phyloP scores from a whole-genome alignment of 1,284 basidiomycete genomes.

The Macrocybe sp. region DNA sequence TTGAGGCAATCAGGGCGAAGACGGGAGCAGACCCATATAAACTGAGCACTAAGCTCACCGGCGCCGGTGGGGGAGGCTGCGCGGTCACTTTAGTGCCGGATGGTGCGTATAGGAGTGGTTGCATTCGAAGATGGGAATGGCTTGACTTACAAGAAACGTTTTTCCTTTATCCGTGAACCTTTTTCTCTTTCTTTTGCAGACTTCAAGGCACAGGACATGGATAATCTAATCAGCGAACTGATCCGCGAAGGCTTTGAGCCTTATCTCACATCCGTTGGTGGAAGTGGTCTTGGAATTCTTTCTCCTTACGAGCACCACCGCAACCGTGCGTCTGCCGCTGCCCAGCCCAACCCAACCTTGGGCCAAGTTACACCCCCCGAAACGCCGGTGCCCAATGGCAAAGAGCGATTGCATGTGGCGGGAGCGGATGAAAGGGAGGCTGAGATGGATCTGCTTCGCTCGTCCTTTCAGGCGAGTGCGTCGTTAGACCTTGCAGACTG shows the following conservation, averaged over 20 bases:
- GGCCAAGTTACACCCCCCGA: constrained; percentile 50
- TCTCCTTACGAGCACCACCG: constrained; percentile 52
- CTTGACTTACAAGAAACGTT: constrained; percentile 7
- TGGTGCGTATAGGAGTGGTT: constrained; percentile 37
- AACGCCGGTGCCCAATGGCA: constrained; percentile 32
- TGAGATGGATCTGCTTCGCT: constrained; percentile 31
- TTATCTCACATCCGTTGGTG: constrained; percentile 91
- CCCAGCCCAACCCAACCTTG: constrained; percentile 16
- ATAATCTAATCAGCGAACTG: constrained; percentile 56
- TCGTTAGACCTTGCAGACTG: constrained; percentile 48
- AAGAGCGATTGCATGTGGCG: constrained; percentile 14
- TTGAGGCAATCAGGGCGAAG: constrained; percentile 79
- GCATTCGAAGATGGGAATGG: too few relatives aligned
- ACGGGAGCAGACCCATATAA: constrained; percentile 62
- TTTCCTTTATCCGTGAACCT: constrained; percentile 6
- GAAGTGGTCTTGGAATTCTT: constrained; percentile 85
- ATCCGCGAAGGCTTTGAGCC: constrained; percentile 71
- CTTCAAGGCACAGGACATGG: constrained; percentile 55
- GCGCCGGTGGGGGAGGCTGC: constrained; percentile 98
- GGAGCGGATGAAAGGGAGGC: constrained; percentile 15
- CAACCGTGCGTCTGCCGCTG: constrained; percentile 22
- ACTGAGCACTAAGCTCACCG: constrained; percentile 94
- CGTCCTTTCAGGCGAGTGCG: constrained; percentile 45
- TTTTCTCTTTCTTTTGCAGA: constrained; percentile 32
- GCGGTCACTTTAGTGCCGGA: constrained; percentile 95